Evolutionary conservation across 441 rosid species (phyloP).

Genomic region (Gossypium schwendimanii): DNA sequence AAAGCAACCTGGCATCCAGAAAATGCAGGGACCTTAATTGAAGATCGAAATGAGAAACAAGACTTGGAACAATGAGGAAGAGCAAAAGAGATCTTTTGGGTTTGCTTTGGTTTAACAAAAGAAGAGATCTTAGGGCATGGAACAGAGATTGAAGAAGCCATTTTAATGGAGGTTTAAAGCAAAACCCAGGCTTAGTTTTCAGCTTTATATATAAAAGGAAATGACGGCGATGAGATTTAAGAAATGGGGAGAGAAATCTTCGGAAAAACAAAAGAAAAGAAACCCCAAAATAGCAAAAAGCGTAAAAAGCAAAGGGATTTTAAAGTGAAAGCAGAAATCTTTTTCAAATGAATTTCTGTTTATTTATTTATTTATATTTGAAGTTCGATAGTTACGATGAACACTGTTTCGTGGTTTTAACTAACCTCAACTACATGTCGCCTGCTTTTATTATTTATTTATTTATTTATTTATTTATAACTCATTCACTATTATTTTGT

Average conservation of each 20-base stretch:
- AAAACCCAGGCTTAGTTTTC: not conserved
- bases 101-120: not conserved
- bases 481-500: too few relatives aligned
- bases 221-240: slow-evolving; percentile 32
- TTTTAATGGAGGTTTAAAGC: slow-evolving; percentile 12
- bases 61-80: slow-evolving; percentile 6
- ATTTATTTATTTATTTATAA: not conserved
- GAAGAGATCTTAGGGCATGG: slow-evolving; percentile 57
- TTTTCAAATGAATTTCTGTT: not conserved
- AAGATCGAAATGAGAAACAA: slow-evolving; percentile 18
- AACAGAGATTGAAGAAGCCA: slow-evolving; percentile 58
- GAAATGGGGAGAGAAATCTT: slow-evolving; percentile 17
- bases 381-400: slow-evolving; percentile 25
- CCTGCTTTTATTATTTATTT: not conserved
- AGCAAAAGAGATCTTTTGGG: not conserved
- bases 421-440: slow-evolving; percentile 15
- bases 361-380: not conserved
- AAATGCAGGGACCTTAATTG: slow-evolving; percentile 10
- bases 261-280: not conserved
- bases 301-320: too few relatives aligned
- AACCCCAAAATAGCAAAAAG: not conserved
- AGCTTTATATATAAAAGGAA: not conserved
- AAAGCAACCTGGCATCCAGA: slow-evolving; percentile 45
- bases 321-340: not conserved
- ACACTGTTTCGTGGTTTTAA: slow-evolving; percentile 5